These are phyloP conservation scores for Clarkia xantiana DNA, from an alignment of 345 rosid species.

Conservation along the genomic window DNA sequence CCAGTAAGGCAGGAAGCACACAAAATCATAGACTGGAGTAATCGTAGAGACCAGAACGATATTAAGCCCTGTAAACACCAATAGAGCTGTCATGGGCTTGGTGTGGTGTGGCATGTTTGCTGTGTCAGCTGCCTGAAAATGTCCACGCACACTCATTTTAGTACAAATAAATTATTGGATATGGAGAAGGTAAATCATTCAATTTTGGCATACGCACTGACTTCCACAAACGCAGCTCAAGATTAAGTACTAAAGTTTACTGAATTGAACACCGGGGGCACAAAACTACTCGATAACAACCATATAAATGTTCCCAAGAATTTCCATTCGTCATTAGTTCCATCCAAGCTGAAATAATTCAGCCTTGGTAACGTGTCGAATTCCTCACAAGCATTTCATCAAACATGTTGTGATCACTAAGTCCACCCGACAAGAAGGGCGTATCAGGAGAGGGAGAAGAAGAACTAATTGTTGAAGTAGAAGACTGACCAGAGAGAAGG, in stretches of 20 bases:
- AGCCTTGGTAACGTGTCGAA: background rate
- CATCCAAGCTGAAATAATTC: background rate
- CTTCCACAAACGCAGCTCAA: no score
- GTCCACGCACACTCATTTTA: background rate
- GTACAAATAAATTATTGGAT: background rate
- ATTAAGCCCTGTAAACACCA: slow-evolving; percentile 46
- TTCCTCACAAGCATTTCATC: slow-evolving; percentile 3
- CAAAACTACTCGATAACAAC: no score
- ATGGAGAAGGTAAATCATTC: no score
- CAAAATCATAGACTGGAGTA: slow-evolving; percentile 51
- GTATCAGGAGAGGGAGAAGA: background rate
- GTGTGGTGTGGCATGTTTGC: slow-evolving; percentile 43
- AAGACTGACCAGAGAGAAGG: no score
- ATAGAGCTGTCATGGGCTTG: slow-evolving; percentile 40
- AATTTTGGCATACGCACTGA: no score
- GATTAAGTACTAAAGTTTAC: no score
- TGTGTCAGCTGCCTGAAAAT: background rate
- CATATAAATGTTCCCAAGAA: no score
- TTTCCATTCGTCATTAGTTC: no score
- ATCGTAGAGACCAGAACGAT: slow-evolving; percentile 37
- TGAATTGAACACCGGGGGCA: no score
- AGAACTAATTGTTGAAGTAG: no score
- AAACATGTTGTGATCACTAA: background rate
- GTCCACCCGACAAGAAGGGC: no score
- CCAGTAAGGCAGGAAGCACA: slow-evolving; percentile 64